Conservation (phyloP, 495 filamentous ascomycete species). For the Podospora pseudoanserina region DNA sequence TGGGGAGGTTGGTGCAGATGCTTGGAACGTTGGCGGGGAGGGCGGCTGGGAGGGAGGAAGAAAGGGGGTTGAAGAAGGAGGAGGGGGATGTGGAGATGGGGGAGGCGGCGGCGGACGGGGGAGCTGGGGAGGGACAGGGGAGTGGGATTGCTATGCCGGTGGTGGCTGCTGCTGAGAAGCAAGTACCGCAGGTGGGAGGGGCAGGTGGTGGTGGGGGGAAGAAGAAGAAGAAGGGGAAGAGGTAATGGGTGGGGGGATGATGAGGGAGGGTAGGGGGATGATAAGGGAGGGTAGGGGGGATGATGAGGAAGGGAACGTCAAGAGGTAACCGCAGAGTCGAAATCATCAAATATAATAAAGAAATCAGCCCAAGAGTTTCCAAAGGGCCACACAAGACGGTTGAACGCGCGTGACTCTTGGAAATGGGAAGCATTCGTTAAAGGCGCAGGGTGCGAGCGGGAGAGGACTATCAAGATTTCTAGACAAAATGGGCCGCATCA, state of each 20-base stretch:
- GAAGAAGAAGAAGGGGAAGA: constrained; percentile 58
- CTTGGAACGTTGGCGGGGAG: constrained; percentile 63
- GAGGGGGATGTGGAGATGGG: constrained; percentile 50
- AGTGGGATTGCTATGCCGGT: constrained; percentile 21
- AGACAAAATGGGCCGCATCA: too few relatives aligned
- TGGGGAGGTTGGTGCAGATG: constrained; percentile 70
- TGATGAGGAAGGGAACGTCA: too few relatives aligned
- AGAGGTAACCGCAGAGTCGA: too few relatives aligned
- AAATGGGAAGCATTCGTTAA: too few relatives aligned
- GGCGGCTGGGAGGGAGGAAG: constrained; percentile 54
- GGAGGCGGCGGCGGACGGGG: constrained; percentile 31
- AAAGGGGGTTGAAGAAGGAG: background rate
- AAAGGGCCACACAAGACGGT: too few relatives aligned
- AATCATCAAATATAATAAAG: too few relatives aligned
- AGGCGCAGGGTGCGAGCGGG: too few relatives aligned
- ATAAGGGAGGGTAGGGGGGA: background rate
- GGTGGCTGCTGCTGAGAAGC: constrained; percentile 4
- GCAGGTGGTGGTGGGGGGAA: constrained; percentile 42
- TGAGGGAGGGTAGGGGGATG: background rate
- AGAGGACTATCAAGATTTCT: too few relatives aligned
- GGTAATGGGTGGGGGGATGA: constrained; percentile 26
- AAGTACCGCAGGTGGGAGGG: constrained; percentile 11
- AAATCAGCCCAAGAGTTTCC: too few relatives aligned
- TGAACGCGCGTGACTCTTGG: too few relatives aligned
- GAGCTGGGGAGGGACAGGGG: background rate